Base-by-base conservation (phyloP, 1,139 yeast genomes). In the Magnusiomyces suaveolens region DNA sequence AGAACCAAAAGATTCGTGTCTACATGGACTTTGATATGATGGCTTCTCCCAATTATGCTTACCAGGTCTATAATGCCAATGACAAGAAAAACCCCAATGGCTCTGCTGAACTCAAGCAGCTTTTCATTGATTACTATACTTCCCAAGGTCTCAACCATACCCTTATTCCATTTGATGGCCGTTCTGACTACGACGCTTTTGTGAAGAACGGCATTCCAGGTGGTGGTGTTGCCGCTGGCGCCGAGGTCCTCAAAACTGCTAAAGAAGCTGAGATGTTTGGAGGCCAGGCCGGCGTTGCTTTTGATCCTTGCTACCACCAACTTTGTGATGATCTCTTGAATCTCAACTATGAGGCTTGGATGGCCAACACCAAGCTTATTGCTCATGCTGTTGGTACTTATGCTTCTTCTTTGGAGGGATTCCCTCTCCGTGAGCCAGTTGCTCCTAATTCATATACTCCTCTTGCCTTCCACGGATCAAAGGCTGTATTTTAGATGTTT, bases 21-120 rank as follows among this genome's bases (percentile, higher is more conserved):
- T 90, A 89, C 68, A 85, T 90, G 95, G 97, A 90, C 72, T 90
- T 89, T 67, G 97, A 90, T 69, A 90, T 90, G 97, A 87, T 90
- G 95, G 97, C 96, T 1, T 87, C 96, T 54, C 96, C 96, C 64
- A 90, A 90, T 73, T 89, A 80, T 68, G 95, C 87, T 63, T 87
- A 85, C 71, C 89, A 88, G 71, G 78, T 90, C 54, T 90, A 89
- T 66, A 86, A 90, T 68, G 88, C 87, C 57, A 68, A 66, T 58
- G 69, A 71, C 57, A 55, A 55, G 46, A 89, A 79, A 62, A 86
- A 87, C 72, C 97, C 97, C 58, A 75, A 72, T 51, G 97, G 97
- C 20, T 85, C 95, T 3, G 90, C 87, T 60, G 87, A 85, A 65
- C 75, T 90, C 66, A 84, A 79, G 65, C 78, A 90, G 60, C 75